A percentile compares a stretch with the other conserved stretches of the same genome.
These are phyloP conservation scores for Erysiphe pulchra DNA, from an alignment of 2,329 filamentous ascomycete species.

Conservation along the genomic window DNA sequence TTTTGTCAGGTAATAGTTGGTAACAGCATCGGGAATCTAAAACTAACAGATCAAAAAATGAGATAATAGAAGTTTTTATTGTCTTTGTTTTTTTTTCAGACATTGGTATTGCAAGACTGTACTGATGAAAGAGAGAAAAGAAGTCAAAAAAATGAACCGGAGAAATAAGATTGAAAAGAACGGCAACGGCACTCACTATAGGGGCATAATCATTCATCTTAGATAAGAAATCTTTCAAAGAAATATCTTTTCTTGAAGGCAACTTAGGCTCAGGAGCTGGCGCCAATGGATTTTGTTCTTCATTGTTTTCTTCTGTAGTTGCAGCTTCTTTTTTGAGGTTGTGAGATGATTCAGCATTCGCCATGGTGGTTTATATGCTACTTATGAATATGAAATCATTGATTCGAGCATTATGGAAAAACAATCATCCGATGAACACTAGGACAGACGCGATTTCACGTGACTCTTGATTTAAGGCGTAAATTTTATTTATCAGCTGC, in stretches of 20 bases:
- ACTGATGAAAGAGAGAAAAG: not conserved
- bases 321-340: conserved; percentile 9
- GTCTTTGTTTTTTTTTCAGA: too few species aligned
- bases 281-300: conserved; percentile 19
- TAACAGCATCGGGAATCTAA: conserved; percentile 91
- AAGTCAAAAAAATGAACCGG: not conserved
- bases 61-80: too few species aligned
- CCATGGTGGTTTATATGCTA: conserved; percentile 6
- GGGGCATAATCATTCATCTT: conserved; percentile 99
- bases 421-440: too few species aligned
- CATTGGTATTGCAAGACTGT: too few species aligned
- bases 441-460: too few species aligned
- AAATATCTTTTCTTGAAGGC: conserved; percentile 71
- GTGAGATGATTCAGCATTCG: conserved; percentile 12
- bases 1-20: conserved; percentile 91
- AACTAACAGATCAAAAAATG: not conserved
- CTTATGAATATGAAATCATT: too few species aligned
- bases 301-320: conserved; percentile 8
- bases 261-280: conserved; percentile 32
- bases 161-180: not conserved
- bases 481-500: too few species aligned
- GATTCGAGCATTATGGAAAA: too few species aligned
- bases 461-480: too few species aligned
- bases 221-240: conserved; percentile 67
- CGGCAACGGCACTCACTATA: conserved; percentile 39